Evolutionary conservation across 148 eudicot genomes (phyloP).

Genomic region (Cornus controversa): DNA sequence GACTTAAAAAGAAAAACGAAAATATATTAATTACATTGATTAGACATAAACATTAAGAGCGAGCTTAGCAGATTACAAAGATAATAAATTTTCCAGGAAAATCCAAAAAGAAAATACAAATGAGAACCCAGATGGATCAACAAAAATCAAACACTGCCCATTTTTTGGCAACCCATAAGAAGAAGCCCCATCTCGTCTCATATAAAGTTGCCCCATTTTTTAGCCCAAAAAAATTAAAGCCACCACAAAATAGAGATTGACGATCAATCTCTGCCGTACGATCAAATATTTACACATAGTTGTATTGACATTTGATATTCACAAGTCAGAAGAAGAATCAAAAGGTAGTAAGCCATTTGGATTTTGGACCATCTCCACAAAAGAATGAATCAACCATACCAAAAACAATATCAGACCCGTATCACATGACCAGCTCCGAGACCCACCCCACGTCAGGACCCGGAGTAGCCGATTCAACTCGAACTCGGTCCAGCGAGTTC

Average conservation of each 20-base stretch:
- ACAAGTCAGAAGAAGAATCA: constrained; percentile 12
- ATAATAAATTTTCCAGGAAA: background rate
- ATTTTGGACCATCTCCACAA: background rate
- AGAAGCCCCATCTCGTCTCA: no score
- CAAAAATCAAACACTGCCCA: background rate
- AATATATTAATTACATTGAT: no score
- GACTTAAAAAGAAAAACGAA: no score
- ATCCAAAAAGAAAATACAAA: background rate
- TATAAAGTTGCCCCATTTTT: background rate
- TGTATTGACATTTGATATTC: background rate
- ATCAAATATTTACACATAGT: background rate
- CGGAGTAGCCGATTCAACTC: constrained; percentile 34
- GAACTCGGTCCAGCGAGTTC: constrained; percentile 52
- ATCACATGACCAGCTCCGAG: constrained; percentile 55
- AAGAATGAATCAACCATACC: background rate
- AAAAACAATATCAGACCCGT: background rate
- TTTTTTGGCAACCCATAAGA: background rate
- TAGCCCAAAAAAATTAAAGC: background rate
- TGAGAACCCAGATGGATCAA: background rate
- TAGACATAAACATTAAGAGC: background rate
- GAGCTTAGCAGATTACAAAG: background rate
- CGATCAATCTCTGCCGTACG: background rate
- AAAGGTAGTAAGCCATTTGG: background rate
- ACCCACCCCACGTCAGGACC: constrained; percentile 64
- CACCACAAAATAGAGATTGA: constrained; percentile 7